Evolutionary conservation across 2,329 filamentous ascomycete species (phyloP).

Genomic region (Apiospora phragmitis): DNA sequence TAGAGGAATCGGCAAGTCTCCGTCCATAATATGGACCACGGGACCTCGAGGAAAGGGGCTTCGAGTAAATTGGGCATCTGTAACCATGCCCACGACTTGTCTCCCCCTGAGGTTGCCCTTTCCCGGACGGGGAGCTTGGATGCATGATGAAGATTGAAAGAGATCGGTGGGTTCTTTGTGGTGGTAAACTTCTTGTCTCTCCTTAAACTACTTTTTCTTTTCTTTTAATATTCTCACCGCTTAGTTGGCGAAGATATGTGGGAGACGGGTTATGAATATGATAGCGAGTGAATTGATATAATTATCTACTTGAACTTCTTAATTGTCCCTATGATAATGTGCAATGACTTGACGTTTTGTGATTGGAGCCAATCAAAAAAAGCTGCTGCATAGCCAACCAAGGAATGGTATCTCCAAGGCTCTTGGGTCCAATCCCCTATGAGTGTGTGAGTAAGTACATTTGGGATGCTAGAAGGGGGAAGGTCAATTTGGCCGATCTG

Average conservation of each 20-base stretch:
- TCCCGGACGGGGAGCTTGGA: neutral
- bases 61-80: neutral
- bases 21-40: neutral
- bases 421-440: too few species aligned
- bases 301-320: neutral
- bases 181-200: constrained; percentile 17
- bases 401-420: too few species aligned
- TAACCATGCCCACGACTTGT: neutral
- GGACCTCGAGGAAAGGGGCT: neutral
- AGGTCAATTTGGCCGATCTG: too few species aligned
- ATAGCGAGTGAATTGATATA: neutral
- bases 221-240: neutral
- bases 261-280: neutral
- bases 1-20: neutral
- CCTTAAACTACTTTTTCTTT: constrained; percentile 10
- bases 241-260: neutral
- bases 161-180: neutral
- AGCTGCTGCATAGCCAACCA: too few species aligned
- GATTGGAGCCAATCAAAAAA: too few species aligned
- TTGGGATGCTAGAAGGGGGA: too few species aligned
- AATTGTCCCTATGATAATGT: neutral
- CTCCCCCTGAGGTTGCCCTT: neutral
- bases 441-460: too few species aligned
- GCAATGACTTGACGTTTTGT: too few species aligned
- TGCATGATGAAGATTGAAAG: neutral